Conservation (phyloP, 306 rosid species). For the Cicer yamashitae region DNA sequence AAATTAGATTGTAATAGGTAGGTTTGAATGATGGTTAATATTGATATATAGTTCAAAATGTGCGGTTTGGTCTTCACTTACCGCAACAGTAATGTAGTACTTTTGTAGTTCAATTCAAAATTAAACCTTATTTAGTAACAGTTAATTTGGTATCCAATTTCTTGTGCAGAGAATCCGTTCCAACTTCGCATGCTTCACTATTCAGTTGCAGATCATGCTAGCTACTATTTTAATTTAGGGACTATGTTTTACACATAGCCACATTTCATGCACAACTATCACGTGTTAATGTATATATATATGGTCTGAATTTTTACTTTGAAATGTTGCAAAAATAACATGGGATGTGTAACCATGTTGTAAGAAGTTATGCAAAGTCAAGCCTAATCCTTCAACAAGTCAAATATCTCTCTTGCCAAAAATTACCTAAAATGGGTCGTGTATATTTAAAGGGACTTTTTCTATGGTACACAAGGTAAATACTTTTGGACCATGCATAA, state of each 20-base stretch:
- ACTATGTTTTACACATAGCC: conserved; percentile 6
- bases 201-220: conserved; percentile 33
- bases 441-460: not conserved
- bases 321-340: conserved; percentile 23
- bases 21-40: conserved; percentile 22
- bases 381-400: conserved; percentile 4
- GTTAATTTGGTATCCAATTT: conserved; percentile 37
- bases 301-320: conserved; percentile 3
- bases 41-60: conserved; percentile 41
- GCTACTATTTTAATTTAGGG: conserved; percentile 1
- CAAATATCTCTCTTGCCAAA: not conserved
- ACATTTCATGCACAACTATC: conserved; percentile 22
- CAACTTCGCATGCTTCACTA: conserved; percentile 40
- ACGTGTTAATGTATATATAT: not conserved
- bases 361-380: conserved; percentile 21
- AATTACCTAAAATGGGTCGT: not conserved
- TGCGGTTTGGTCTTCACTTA: conserved; percentile 49
- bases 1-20: conserved; percentile 6
- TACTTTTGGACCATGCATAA: too few relatives aligned
- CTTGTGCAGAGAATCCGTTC: conserved; percentile 40
- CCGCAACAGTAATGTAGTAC: conserved; percentile 24
- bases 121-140: conserved; percentile 19
- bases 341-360: conserved; percentile 1
- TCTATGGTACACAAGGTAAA: too few relatives aligned
- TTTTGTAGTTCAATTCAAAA: conserved; percentile 35